Percentiles rank a stretch among this genome's conserved stretches.
These are phyloP conservation scores for Ophioceras dolichostomum DNA, from an alignment of 2,329 filamentous ascomycete species.

Conservation along the genomic window DNA sequence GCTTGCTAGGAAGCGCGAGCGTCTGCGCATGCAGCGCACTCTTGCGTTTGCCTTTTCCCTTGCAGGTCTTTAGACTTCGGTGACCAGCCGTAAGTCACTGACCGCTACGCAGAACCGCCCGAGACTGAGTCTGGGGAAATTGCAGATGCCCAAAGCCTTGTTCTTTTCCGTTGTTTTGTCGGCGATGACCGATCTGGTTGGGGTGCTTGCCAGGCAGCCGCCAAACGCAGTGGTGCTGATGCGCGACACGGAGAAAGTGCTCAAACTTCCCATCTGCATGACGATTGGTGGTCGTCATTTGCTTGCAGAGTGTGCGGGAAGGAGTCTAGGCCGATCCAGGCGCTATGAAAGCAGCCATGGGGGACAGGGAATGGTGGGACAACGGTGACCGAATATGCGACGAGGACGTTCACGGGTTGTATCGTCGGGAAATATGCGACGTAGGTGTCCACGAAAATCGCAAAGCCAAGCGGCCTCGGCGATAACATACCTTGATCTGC, in stretches of 20 bases:
- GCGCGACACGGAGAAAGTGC: not conserved
- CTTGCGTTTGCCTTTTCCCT: no score
- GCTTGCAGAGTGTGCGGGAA: conserved; percentile 5
- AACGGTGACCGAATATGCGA: conserved; percentile 10
- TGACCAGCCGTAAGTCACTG: not conserved
- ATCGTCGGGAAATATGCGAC: conserved; percentile 10
- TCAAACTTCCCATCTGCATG: conserved; percentile 2
- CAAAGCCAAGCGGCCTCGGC: conserved; percentile 57
- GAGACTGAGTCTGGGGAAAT: not conserved
- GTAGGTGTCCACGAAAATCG: conserved; percentile 55
- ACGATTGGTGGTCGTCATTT: not conserved
- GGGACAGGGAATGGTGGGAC: not conserved
- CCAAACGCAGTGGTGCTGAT: not conserved
- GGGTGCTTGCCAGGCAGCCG: conserved; percentile 4
- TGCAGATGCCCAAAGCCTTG: no score
- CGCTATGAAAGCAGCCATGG: no score
- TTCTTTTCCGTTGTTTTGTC: not conserved
- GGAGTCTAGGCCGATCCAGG: conserved; percentile 11
- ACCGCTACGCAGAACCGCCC: not conserved
- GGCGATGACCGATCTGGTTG: not conserved
- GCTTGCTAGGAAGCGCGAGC: no score
- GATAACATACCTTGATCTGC: conserved; percentile 99
- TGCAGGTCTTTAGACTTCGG: not conserved
- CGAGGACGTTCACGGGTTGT: no score
- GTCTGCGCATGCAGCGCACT: no score